Base-by-base conservation (phyloP, 495 filamentous ascomycete genomes). In the Tuber brumale region DNA sequence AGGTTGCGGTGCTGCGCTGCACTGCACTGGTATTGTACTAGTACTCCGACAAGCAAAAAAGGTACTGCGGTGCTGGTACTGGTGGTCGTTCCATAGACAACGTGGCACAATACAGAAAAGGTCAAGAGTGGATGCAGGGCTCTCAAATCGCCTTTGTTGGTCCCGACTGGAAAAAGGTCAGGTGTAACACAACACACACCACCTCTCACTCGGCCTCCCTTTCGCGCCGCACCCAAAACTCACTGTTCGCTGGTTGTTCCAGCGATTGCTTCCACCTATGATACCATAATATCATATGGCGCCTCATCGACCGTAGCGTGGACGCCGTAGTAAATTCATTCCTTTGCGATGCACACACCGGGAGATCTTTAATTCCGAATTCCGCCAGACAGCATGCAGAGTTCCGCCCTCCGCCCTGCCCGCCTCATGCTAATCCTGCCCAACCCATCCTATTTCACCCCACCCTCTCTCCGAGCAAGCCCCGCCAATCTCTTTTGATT, bases 61-160 rank as follows among this genome's bases (percentile, higher is more conserved):
- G 51, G 51, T 14, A 61, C 51, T 61, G 12, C 27, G n/a, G 51
- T 31, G 12, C 51, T 16, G 10, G 51, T 51, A 46, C 45, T 21
- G 18, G 44, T 16, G 14, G 51, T 61, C 51, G 51, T 61, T 61
- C 51, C 45, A 27, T 57, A 75, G 76, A 79, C 77, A 80, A 80
- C 78, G 78, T 80, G 78, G 78, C 78, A 70, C 70, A 61, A 61
- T 61, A 61, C 51, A 31, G 27, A 61, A 61, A 61, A 61, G 51
- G 51, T n/a, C n/a, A 61, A 16, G 51, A 61, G n/a, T 75, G 37
- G 73, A 79, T 73, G 76, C 78, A 80, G 73, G 78, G 78, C 61
- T 80, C 77, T 48, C 76, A 70, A 76, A 76, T 77, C 71, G 75
- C 79, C 76, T 79, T 79, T 10, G 21, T 61, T 61, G 12, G 51